Evolutionary conservation across 495 filamentous ascomycete species (phyloP).

Genomic region (Patellaria atrata): DNA sequence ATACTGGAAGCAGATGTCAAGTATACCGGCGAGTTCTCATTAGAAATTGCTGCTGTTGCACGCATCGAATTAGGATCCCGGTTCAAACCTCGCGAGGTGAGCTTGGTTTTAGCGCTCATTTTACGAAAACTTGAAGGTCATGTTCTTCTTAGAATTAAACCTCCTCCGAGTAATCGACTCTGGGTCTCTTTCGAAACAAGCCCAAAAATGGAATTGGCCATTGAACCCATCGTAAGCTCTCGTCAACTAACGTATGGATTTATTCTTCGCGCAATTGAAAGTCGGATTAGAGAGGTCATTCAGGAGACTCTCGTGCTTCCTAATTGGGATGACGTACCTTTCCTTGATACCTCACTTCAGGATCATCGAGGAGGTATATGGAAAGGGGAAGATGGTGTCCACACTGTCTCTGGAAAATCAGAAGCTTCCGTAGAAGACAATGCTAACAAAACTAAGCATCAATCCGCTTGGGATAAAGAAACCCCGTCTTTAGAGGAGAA

Average conservation of each 20-base stretch:
- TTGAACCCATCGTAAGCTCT: slow-evolving; percentile 88
- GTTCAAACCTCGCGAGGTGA: slow-evolving; percentile 82
- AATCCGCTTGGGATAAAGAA: slow-evolving; percentile 26
- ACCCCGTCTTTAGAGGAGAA: no score
- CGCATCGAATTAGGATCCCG: slow-evolving; percentile 77
- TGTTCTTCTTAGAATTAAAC: slow-evolving; percentile 72
- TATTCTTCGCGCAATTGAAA: slow-evolving; percentile 86
- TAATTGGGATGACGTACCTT: slow-evolving; percentile 90
- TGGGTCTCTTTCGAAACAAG: slow-evolving; percentile 89
- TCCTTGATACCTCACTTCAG: slow-evolving; percentile 63
- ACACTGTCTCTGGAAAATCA: neutral
- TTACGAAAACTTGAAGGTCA: slow-evolving; percentile 80
- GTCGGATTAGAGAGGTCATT: slow-evolving; percentile 80
- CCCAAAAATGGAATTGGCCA: slow-evolving; percentile 81
- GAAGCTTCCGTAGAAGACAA: slow-evolving; percentile 31
- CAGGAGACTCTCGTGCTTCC: slow-evolving; percentile 87
- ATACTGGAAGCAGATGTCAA: slow-evolving; percentile 71
- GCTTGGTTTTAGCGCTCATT: slow-evolving; percentile 73
- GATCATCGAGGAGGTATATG: slow-evolving; percentile 83
- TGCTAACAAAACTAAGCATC: slow-evolving; percentile 41
- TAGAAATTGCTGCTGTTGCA: slow-evolving; percentile 81
- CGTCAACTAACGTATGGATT: slow-evolving; percentile 89
- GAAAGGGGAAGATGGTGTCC: slow-evolving; percentile 33
- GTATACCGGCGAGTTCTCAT: slow-evolving; percentile 75
- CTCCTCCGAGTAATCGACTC: slow-evolving; percentile 83